Evolutionary conservation across 116 monocot species (phyloP), one percentile per base, ranked within the genome.

Genomic region (Cymodocea nodosa): DNA sequence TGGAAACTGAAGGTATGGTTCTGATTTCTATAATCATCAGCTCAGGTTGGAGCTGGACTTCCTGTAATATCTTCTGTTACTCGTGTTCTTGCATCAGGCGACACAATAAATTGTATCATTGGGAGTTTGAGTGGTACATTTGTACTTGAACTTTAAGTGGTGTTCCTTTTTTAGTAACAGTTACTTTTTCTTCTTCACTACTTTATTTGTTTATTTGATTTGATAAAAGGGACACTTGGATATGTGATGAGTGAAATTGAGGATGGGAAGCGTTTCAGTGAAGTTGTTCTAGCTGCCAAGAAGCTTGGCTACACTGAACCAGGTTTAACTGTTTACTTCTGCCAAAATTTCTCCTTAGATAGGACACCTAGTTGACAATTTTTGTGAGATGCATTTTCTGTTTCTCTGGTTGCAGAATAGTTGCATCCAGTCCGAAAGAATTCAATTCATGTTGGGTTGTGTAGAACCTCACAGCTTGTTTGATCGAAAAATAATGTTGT

Each of bases 241-340:
- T 98, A 91, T 81, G 88, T 98, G 44, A 91, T 98, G 97, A 89
- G 92, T 78, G 97, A 88, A 77, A 51, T 98, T 13, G 92, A 88
- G 71, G 84, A 78, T 76, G 97, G 91, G 62, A 98, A 84, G 68
- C 54, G 66, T 73, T 80, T 98, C 57, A 98, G 92, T 66, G 62
- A 88, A 81, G 79, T 88, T 84, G 91, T 98, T 74, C 67, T 70
- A 64, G 79, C 71, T 66, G 97, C 97, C 65, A 98, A 98, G 68
- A 56, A 60, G 22, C 89, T 98, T 62, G 97, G 97, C 4, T 98
- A 75, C 59, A 98, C 97, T 36, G 97, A 98, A 84, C 97, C 97
- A 79, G 97, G 97, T 98, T 53, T 60, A 17, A 12, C 52, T 70
- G 54, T 13, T 52, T 39, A 35, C 14, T 56, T 25, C 6, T 24